Evolutionary conservation across 352 stramenopile genomes (phyloP).

Genomic region (Achlya hypogyna): DNA sequence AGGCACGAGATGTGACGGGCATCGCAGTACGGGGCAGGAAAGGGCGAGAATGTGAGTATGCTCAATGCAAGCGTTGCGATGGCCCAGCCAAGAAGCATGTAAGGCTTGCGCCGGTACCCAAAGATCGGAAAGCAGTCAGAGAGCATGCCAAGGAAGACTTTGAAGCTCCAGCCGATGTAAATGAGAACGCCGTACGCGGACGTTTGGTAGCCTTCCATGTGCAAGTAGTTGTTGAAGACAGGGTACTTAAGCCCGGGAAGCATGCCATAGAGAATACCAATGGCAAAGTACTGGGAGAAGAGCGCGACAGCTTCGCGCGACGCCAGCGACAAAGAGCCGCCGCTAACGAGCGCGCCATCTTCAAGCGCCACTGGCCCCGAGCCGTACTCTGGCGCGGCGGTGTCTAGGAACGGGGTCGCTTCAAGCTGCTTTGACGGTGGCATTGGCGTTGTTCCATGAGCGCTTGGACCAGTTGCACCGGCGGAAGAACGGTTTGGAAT

Average conservation of each 20-base stretch:
- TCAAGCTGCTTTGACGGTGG: too few species aligned
- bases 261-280: neutral
- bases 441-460: too few species aligned
- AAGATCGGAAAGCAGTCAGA: too few species aligned
- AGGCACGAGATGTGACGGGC: too few species aligned
- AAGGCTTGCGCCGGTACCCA: slow-evolving; percentile 45
- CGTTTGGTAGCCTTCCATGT: too few species aligned
- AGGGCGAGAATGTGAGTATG: neutral
- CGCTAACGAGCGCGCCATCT: slow-evolving; percentile 31
- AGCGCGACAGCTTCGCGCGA: slow-evolving; percentile 12
- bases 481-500: too few species aligned
- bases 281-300: too few species aligned
- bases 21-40: neutral
- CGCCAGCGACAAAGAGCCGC: slow-evolving; percentile 25
- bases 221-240: too few species aligned
- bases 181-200: neutral
- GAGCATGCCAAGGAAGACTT: slow-evolving; percentile 52
- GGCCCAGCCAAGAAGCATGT: slow-evolving; percentile 54
- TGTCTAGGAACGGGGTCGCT: too few species aligned
- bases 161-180: slow-evolving; percentile 43
- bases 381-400: too few species aligned
- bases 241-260: neutral
- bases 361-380: too few species aligned
- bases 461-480: too few species aligned
- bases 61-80: slow-evolving; percentile 15